Evolutionary conservation across 805 yeast species (phyloP).

Genomic region (Kodamaea lidongshanica): DNA sequence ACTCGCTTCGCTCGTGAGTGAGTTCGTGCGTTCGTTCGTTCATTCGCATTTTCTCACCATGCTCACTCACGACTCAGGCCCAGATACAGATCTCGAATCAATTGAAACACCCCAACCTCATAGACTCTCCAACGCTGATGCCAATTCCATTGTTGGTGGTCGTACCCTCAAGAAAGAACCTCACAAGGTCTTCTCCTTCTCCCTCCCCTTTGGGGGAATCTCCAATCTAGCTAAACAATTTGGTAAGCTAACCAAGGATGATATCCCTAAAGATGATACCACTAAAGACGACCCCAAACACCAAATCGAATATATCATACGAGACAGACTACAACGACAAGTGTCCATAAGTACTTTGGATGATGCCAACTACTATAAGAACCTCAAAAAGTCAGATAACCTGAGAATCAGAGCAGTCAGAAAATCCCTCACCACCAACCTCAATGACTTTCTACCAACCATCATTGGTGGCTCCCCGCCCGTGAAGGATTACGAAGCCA

Average conservation of each 20-base stretch:
- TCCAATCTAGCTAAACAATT: too few relatives aligned
- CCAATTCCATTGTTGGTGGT: constrained; percentile 50
- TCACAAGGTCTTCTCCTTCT: constrained; percentile 47
- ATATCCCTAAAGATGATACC: constrained; percentile 22
- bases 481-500: constrained; percentile 30
- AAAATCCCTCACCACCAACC: constrained; percentile 50
- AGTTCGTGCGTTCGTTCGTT: too few relatives aligned
- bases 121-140: constrained; percentile 26
- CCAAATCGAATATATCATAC: constrained; percentile 14
- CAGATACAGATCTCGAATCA: too few relatives aligned
- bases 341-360: constrained; percentile 56
- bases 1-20: too few relatives aligned
- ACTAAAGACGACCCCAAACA: constrained; percentile 9
- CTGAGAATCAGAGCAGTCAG: constrained; percentile 66
- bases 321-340: constrained; percentile 44
- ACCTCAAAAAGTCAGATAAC: constrained; percentile 55
- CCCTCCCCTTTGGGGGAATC: constrained; percentile 53
- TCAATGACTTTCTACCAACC: constrained; percentile 35
- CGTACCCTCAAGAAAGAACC: constrained; percentile 20
- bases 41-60: too few relatives aligned
- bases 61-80: too few relatives aligned
- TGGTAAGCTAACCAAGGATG: too few relatives aligned
- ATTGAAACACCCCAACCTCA: too few relatives aligned
- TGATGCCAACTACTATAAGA: constrained; percentile 53
- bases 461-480: constrained; percentile 14